A percentile compares a stretch with the other conserved stretches of the same genome.
Evolutionary conservation across 179 eudicot genomes (phyloP).

Genomic region (Actinidia chinensis): DNA sequence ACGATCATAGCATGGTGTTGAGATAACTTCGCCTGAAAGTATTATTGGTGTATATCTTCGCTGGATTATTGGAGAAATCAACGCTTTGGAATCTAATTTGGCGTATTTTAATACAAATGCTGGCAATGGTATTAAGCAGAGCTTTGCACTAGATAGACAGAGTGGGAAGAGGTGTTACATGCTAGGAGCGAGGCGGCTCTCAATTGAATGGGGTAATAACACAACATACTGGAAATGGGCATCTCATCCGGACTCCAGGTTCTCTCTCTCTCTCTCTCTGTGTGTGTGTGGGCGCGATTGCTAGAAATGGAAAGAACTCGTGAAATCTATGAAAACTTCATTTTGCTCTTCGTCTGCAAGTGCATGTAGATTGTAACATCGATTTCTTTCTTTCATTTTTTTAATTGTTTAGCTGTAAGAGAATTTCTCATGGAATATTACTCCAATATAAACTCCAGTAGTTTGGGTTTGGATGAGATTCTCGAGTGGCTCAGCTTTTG

Average conservation of each 20-base stretch:
- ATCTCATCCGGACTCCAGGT: not conserved
- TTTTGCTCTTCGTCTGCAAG: not conserved
- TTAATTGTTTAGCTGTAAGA: not conserved
- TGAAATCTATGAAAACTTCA: too few species aligned
- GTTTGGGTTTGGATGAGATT: slow-evolving; percentile 15
- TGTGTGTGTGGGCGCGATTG: not conserved
- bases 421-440: not conserved
- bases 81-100: too few species aligned
- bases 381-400: not conserved
- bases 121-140: slow-evolving; percentile 19
- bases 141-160: slow-evolving; percentile 43
- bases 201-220: not conserved
- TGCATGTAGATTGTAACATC: not conserved
- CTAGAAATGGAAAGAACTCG: too few species aligned
- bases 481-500: slow-evolving; percentile 18
- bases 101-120: too few species aligned
- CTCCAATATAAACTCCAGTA: too few species aligned
- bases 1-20: too few species aligned
- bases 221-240: not conserved
- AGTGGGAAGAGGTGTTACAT: slow-evolving; percentile 37
- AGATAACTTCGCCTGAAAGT: too few species aligned
- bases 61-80: too few species aligned
- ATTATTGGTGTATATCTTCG: too few species aligned
- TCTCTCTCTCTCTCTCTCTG: not conserved
- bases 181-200: not conserved